phyloP scores from a whole-genome alignment of 495 filamentous ascomycete species.

The Podospora australis region DNA sequence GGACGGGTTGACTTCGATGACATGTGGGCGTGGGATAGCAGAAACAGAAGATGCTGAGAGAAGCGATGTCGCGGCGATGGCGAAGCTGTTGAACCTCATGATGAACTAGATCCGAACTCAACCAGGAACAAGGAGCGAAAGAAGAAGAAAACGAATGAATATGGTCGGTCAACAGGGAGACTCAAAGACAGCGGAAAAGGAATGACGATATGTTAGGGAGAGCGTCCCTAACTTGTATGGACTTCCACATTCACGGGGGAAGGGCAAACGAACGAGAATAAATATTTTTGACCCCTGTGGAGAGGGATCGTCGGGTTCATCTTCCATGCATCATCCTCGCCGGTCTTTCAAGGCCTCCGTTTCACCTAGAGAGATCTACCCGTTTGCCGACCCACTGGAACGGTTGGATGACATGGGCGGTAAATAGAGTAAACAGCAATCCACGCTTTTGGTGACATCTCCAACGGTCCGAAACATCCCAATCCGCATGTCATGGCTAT shows the following conservation, averaged over 20 bases:
- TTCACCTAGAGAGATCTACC: not conserved
- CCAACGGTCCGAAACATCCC: conserved; percentile 9
- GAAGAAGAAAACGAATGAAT: not conserved
- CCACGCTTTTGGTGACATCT: not conserved
- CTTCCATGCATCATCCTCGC: no score
- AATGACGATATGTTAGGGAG: not conserved
- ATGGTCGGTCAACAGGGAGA: not conserved
- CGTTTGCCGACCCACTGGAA: not conserved
- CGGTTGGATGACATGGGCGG: not conserved
- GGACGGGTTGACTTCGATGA: conserved; percentile 13
- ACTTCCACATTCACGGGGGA: no score
- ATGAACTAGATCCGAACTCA: conserved; percentile 6
- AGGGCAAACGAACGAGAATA: not conserved
- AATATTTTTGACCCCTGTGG: not conserved
- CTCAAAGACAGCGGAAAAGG: not conserved
- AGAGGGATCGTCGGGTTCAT: not conserved
- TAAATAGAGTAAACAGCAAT: not conserved
- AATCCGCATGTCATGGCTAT: conserved; percentile 6
- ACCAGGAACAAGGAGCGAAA: not conserved
- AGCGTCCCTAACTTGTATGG: no score
- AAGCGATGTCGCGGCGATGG: not conserved
- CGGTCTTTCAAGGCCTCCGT: not conserved
- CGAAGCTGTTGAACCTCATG: not conserved
- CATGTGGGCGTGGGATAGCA: conserved; percentile 16
- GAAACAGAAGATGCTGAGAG: conserved; percentile 18